Evolutionary conservation across 139 green algal species (phyloP).

Genomic region (Ulvella scutata): DNA sequence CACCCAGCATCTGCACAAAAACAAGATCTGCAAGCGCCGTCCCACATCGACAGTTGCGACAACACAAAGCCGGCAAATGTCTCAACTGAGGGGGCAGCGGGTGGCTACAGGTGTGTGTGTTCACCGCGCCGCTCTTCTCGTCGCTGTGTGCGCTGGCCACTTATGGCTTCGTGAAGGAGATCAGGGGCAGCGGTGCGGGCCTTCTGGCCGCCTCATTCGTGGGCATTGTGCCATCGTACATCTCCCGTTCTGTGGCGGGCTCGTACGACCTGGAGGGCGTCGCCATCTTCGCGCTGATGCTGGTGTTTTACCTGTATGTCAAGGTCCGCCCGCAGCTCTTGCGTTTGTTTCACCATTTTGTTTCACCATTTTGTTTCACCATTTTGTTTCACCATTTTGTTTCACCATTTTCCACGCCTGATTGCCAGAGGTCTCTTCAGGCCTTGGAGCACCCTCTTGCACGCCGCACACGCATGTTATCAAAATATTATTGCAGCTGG

Average conservation of each 20-base stretch:
- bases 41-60: too few relatives aligned
- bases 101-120: slow-evolving; percentile 72
- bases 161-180: slow-evolving; percentile 70
- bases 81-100: too few relatives aligned
- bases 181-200: slow-evolving; percentile 48
- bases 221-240: slow-evolving; percentile 77
- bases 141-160: slow-evolving; percentile 63
- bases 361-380: too few relatives aligned
- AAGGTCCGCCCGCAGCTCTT: slow-evolving; percentile 28
- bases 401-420: too few relatives aligned
- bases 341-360: not conserved
- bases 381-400: too few relatives aligned
- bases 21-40: too few relatives aligned
- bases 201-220: slow-evolving; percentile 74
- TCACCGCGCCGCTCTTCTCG: slow-evolving; percentile 88
- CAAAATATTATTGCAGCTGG: too few relatives aligned
- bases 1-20: too few relatives aligned
- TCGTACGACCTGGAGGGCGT: slow-evolving; percentile 84
- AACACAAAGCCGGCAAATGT: too few relatives aligned
- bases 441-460: too few relatives aligned
- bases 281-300: slow-evolving; percentile 85
- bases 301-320: slow-evolving; percentile 77
- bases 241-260: slow-evolving; percentile 68
- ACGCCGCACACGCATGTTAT: too few relatives aligned
- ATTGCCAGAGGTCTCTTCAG: too few relatives aligned